These are phyloP conservation scores for Glutinoglossum americanum DNA, from an alignment of 495 filamentous ascomycete species.

Conservation along the genomic window DNA sequence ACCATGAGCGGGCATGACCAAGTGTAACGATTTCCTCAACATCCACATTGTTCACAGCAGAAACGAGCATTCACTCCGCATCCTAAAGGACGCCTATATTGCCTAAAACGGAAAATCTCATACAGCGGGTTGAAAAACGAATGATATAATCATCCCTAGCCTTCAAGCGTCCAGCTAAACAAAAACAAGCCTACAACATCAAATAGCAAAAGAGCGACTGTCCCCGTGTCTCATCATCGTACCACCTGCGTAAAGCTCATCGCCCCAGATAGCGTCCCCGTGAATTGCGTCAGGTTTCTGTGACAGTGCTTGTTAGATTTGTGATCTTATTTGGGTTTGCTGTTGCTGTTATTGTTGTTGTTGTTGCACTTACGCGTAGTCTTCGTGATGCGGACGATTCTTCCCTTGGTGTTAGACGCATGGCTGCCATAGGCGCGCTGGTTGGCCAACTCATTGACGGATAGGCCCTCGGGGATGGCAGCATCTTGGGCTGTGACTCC, in stretches of 20 bases:
- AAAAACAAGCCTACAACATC: not conserved
- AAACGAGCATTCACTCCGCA: not conserved
- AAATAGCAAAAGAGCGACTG: not conserved
- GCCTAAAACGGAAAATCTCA: not conserved
- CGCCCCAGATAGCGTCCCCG: not conserved
- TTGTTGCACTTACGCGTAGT: not conserved
- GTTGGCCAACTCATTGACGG: slow-evolving; percentile 3
- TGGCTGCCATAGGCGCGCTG: slow-evolving; percentile 6
- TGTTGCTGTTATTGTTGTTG: too few species aligned
- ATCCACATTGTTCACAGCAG: not conserved
- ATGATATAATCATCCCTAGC: not conserved
- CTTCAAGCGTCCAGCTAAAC: not conserved
- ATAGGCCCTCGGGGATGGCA: slow-evolving; percentile 1
- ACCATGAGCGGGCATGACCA: not conserved
- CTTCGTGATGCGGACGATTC: not conserved
- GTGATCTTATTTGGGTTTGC: not conserved
- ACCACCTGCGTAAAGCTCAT: not conserved
- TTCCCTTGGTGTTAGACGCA: slow-evolving; percentile 7
- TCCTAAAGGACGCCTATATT: not conserved
- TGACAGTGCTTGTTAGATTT: not conserved
- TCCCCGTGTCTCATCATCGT: not conserved
- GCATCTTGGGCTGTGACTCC: not conserved
- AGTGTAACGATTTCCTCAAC: not conserved
- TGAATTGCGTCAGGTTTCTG: not conserved
- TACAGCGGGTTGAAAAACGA: not conserved